These are phyloP conservation scores for Fusarium tjaetaba DNA, from an alignment of 2,329 filamentous ascomycete genomes.

Conservation along the genomic window DNA sequence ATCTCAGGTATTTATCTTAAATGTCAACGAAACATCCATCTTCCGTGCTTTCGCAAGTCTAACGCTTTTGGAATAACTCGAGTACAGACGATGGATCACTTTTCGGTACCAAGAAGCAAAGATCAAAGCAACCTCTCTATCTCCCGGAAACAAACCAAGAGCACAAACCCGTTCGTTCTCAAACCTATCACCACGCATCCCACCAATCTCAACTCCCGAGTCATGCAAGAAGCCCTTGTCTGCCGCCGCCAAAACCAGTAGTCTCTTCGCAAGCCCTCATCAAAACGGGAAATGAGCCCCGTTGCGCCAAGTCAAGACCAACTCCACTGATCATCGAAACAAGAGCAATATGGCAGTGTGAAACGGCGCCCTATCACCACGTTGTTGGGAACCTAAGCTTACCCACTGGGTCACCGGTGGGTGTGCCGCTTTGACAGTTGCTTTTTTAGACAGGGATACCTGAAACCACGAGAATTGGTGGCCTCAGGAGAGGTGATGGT, in stretches of 20 bases:
- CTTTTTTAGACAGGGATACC: slow-evolving; percentile 1
- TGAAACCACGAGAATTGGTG: slow-evolving; percentile 9
- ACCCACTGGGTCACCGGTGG: neutral
- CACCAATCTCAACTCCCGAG: neutral
- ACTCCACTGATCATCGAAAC: slow-evolving; percentile 24
- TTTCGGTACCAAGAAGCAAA: neutral
- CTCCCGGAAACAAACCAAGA: neutral
- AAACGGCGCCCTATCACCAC: slow-evolving; percentile 13
- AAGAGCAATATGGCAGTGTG: neutral
- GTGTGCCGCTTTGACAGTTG: slow-evolving; percentile 10
- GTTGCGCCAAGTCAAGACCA: neutral
- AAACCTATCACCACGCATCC: neutral
- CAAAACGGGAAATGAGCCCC: slow-evolving; percentile 16
- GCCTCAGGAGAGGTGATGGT: neutral
- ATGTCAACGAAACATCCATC: neutral
- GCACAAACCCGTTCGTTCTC: neutral
- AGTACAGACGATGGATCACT: slow-evolving; percentile 4
- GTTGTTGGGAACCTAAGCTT: neutral
- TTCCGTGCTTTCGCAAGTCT: slow-evolving; percentile 13
- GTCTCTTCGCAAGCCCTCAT: slow-evolving; percentile 4
- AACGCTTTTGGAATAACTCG: neutral
- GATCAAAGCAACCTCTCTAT: neutral
- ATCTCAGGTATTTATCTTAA: slow-evolving; percentile 5
- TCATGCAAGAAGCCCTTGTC: neutral
- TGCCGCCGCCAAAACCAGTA: neutral